Conservation (phyloP, 495 filamentous ascomycete genomes). For the Hypoxylon trugodes region DNA sequence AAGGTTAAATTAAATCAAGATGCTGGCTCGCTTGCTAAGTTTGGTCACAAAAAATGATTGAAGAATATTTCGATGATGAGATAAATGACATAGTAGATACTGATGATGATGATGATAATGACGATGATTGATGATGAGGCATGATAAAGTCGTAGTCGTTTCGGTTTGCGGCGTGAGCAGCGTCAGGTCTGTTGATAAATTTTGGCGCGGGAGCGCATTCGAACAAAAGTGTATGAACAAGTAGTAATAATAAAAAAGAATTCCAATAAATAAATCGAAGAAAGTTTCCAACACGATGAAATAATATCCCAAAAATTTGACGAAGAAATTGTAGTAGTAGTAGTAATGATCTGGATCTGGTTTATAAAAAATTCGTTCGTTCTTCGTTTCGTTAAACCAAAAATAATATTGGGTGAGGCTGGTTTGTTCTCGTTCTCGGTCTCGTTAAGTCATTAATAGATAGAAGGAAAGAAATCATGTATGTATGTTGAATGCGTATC, state of each 20-base stretch:
- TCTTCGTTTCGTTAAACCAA: slow-evolving; percentile 1
- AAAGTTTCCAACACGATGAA: no score
- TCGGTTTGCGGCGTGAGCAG: slow-evolving; percentile 43
- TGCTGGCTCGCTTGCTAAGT: slow-evolving; percentile 54
- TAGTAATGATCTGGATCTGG: not conserved
- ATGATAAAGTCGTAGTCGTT: slow-evolving; percentile 30
- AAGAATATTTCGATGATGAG: slow-evolving; percentile 19
- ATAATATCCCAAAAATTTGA: slow-evolving; percentile 30
- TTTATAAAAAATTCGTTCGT: slow-evolving; percentile 22
- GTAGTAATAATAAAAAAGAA: slow-evolving; percentile 29
- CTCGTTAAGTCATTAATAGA: slow-evolving; percentile 38
- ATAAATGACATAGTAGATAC: slow-evolving; percentile 40
- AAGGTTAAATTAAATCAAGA: slow-evolving; percentile 47
- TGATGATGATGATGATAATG: slow-evolving; percentile 16
- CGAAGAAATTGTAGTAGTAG: slow-evolving; percentile 12
- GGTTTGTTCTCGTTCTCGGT: slow-evolving; percentile 4
- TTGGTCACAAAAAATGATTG: slow-evolving; percentile 45
- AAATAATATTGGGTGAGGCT: slow-evolving; percentile 10
- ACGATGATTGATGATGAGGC: slow-evolving; percentile 17
- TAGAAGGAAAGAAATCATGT: no score
- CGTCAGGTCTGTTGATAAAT: slow-evolving; percentile 32
- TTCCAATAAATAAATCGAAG: no score
- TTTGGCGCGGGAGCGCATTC: slow-evolving; percentile 30
- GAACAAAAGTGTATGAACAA: slow-evolving; percentile 38
- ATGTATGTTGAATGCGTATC: no score